Evolutionary conservation across 2,329 filamentous ascomycete species (phyloP), one percentile per base, ranked within the genome.

Genomic region (Biscogniauxia sp.): DNA sequence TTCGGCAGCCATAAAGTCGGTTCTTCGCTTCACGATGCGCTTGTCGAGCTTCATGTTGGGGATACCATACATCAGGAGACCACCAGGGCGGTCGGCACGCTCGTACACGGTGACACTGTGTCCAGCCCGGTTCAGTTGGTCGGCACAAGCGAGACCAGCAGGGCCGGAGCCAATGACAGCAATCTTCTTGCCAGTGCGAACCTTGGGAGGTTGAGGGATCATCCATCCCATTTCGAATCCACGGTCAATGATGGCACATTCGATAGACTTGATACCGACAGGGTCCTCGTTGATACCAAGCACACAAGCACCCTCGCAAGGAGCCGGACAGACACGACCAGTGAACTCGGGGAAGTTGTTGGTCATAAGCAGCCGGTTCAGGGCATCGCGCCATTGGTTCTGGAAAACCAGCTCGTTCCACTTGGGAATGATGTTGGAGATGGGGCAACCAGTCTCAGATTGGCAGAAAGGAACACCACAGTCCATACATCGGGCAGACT

Each of bases 1-100:
- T 78, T 97, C 94, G 3, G 88, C 85, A 58, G 90, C 91, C 91
- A 97, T 94, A 78, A 98, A 93, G 77, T 97, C 92, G 54, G 95
- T 93, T 76, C 94, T 91, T 56, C 94, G 91, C 83, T 97, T 94
- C 62, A 98, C 94, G 65, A 97, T 88, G 74, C 92, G 92, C 85
- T 98, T 98, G 81, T 98, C 94, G 51, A 98, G 90, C 83, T 98
- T 98, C 94, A 98, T 98, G 83, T 98, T 98, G 68, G 94, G 94
- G 68, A 98, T 98, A 68, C 94, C 94, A 74, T 98, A 97, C 94
- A 97, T 97, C 72, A 98, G 86, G 58, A 98, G 83, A 76, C 94
- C 94, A 78, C 94, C 94, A 60, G 90, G 81, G 66, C 94, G 92
- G 74, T 98, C 94, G 62, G 93, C 87, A 66, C 94, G 92, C 83